Evolutionary conservation across 2,329 filamentous ascomycete species (phyloP).

Genomic region (Ascochyta pisi): DNA sequence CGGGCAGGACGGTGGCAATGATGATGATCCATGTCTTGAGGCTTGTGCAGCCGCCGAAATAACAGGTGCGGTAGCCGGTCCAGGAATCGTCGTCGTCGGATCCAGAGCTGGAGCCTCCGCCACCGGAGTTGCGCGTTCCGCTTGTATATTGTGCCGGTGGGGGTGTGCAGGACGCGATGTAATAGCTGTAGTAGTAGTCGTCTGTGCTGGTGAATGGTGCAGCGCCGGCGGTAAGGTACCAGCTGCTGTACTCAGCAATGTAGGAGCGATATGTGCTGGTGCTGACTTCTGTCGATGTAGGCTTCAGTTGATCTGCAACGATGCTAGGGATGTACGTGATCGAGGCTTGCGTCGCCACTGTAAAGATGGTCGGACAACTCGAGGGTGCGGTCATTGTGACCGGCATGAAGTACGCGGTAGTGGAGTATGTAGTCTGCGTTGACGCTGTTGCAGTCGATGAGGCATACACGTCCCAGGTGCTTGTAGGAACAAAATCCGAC

Average conservation of each 20-base stretch:
- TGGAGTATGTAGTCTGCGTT: conserved; percentile 12
- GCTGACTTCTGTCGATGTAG: conserved; percentile 27
- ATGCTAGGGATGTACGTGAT: conserved; percentile 30
- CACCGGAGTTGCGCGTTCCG: conserved; percentile 11
- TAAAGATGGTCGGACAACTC: conserved; percentile 35
- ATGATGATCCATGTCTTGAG: conserved; percentile 39
- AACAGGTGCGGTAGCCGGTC: conserved; percentile 14
- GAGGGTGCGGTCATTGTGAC: conserved; percentile 42
- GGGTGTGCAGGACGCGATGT: conserved; percentile 35
- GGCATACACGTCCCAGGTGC: conserved; percentile 13
- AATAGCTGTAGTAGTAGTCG: conserved; percentile 34
- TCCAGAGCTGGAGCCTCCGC: conserved; percentile 6
- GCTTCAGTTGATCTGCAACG: conserved; percentile 33
- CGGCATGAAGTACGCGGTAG: conserved; percentile 34
- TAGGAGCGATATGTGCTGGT: conserved; percentile 15
- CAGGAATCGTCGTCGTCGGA: conserved; percentile 7
- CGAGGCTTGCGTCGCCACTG: conserved; percentile 25
- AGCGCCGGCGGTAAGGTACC: conserved; percentile 33
- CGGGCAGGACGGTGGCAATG: conserved; percentile 34
- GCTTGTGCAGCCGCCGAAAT: conserved; percentile 20
- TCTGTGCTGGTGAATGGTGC: conserved; percentile 32
- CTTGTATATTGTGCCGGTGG: conserved; percentile 20
- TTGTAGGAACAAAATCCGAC: conserved; percentile 31
- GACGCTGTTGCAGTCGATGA: conserved; percentile 13
- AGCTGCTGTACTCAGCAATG: conserved; percentile 30